These are phyloP conservation scores for Salvia hispanica DNA, from an alignment of 257 asterid species.

Conservation along the genomic window DNA sequence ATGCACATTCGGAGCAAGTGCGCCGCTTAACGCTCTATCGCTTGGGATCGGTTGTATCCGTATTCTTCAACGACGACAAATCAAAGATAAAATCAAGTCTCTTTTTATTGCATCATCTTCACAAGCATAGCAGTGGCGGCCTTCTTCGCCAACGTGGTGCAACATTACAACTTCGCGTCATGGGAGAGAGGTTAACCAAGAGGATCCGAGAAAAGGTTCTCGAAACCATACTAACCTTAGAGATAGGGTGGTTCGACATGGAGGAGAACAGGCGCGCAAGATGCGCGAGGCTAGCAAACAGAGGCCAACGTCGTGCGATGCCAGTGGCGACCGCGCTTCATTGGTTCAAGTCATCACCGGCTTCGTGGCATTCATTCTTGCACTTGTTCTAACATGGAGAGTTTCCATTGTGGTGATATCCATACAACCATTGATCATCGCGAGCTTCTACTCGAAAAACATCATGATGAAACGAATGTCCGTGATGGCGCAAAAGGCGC, in stretches of 20 bases:
- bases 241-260: slow-evolving; percentile 71
- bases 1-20: slow-evolving; percentile 50
- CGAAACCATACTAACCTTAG: slow-evolving; percentile 54
- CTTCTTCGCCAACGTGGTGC: slow-evolving; percentile 60
- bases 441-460: slow-evolving; percentile 62
- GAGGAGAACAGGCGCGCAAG: slow-evolving; percentile 62
- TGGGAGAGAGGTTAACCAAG: slow-evolving; percentile 71
- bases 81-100: slow-evolving; percentile 45
- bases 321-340: slow-evolving; percentile 67
- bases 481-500: slow-evolving; percentile 54
- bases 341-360: slow-evolving; percentile 62
- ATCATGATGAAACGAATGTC: slow-evolving; percentile 65
- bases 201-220: slow-evolving; percentile 60
- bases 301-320: slow-evolving; percentile 64
- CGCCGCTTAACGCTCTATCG: slow-evolving; percentile 62
- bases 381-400: slow-evolving; percentile 61
- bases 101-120: slow-evolving; percentile 44
- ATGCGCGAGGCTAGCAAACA: slow-evolving; percentile 55
- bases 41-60: slow-evolving; percentile 67
- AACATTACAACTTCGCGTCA: slow-evolving; percentile 64
- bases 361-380: slow-evolving; percentile 56
- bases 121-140: slow-evolving; percentile 43
- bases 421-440: slow-evolving; percentile 57
- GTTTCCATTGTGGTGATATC: slow-evolving; percentile 73
- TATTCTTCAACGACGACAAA: slow-evolving; percentile 40